Percentiles rank a stretch among this genome's conserved stretches.
Conservation (phyloP, 768 basidiomycete genomes). For the Leccinum rimulosum region DNA sequence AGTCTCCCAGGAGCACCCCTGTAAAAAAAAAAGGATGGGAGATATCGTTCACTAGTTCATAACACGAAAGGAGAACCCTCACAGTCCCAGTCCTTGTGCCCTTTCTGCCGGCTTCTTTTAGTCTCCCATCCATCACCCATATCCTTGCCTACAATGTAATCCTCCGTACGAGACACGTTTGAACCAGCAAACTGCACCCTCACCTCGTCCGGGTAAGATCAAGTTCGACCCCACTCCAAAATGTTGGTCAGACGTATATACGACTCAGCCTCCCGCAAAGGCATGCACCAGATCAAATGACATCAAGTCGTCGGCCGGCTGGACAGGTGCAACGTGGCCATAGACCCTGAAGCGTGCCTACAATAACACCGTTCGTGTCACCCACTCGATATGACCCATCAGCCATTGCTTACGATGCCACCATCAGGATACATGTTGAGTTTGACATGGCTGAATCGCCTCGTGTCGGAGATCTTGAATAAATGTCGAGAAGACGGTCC, state of each 20-base stretch:
- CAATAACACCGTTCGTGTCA: constrained; percentile 2
- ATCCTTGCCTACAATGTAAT: constrained; percentile 53
- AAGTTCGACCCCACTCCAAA: constrained; percentile 91
- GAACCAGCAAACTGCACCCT: not conserved
- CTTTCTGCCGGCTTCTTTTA: constrained; percentile 74
- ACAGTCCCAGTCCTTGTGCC: constrained; percentile 94
- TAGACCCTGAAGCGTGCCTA: constrained; percentile 93
- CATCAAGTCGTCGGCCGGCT: constrained; percentile 45
- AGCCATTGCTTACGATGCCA: constrained; percentile 64
- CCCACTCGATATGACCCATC: not conserved
- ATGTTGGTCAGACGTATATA: constrained; percentile 89
- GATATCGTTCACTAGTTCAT: not conserved
- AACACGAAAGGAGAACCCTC: constrained; percentile 17
- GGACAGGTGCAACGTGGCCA: constrained; percentile 68
- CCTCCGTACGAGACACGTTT: not conserved
- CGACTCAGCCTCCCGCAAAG: constrained; percentile 82
- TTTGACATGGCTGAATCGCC: constrained; percentile 73
- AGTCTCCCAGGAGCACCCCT: constrained; percentile 76
- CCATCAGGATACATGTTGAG: constrained; percentile 97
- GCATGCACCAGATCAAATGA: constrained; percentile 88
- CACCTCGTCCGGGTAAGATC: constrained; percentile 84
- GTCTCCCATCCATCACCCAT: constrained; percentile 99
- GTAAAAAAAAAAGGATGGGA: not conserved
- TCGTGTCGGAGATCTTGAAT: constrained; percentile 64
- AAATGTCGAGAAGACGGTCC: constrained; percentile 88